These are phyloP conservation scores for Ophiocordyceps robertsii DNA, from an alignment of 2,329 filamentous ascomycete species.

Conservation along the genomic window DNA sequence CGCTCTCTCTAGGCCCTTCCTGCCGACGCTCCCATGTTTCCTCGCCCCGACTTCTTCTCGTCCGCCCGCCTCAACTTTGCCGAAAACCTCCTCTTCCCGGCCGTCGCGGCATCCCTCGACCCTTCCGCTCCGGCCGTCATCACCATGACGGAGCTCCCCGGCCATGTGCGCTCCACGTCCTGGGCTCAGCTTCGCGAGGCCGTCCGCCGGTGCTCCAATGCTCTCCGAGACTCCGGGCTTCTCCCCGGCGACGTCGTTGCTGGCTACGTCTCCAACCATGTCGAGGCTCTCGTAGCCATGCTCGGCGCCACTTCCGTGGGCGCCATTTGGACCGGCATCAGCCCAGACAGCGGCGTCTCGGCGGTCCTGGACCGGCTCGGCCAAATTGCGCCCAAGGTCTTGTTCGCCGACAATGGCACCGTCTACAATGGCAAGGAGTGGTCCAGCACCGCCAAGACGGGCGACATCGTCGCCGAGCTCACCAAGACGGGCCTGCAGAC, in stretches of 20 bases:
- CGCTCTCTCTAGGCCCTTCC: slow-evolving; percentile 47
- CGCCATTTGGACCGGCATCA: slow-evolving; percentile 86
- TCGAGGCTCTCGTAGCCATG: slow-evolving; percentile 77
- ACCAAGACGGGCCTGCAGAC: slow-evolving; percentile 45
- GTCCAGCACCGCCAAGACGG: slow-evolving; percentile 64
- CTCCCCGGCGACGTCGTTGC: slow-evolving; percentile 42
- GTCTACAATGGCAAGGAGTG: slow-evolving; percentile 88
- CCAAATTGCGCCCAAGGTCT: slow-evolving; percentile 70
- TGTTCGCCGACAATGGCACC: slow-evolving; percentile 80
- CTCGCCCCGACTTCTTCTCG: slow-evolving; percentile 74
- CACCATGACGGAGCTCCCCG: slow-evolving; percentile 61
- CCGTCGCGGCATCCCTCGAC: slow-evolving; percentile 23
- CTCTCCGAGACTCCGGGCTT: slow-evolving; percentile 54
- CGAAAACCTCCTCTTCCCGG: slow-evolving; percentile 82
- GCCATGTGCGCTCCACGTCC: slow-evolving; percentile 42
- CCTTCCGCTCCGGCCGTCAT: slow-evolving; percentile 58
- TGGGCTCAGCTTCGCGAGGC: slow-evolving; percentile 72
- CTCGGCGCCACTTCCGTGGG: slow-evolving; percentile 71
- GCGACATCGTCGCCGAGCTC: slow-evolving; percentile 59
- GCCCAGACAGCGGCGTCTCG: slow-evolving; percentile 81
- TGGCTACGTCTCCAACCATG: slow-evolving; percentile 79
- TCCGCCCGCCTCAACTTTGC: slow-evolving; percentile 79
- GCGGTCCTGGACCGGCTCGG: slow-evolving; percentile 77
- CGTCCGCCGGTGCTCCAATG: slow-evolving; percentile 60
- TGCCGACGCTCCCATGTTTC: slow-evolving; percentile 59